Evolutionary conservation across 495 filamentous ascomycete genomes (phyloP), one percentile per base, ranked within the genome.

Genomic region (Umbilicaria muhlenbergii): DNA sequence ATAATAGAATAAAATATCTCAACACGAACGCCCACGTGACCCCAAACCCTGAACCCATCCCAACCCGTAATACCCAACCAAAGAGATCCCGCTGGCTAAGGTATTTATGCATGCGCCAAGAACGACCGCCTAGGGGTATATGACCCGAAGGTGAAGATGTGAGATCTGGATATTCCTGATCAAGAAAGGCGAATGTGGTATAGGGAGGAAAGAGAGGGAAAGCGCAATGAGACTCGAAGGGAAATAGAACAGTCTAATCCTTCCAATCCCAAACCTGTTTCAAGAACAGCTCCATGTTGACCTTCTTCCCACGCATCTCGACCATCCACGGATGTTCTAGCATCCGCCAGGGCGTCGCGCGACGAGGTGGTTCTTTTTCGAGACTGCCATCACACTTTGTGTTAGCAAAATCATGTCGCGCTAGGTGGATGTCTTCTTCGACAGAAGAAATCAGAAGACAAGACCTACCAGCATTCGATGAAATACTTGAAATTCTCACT

Each of bases 291-390:
- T 77, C 77, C 86, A 98, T 96, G 57, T 95, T 94, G 54, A 96
- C 92, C 56, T 86, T 83, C 70, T 94, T 96, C 42, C 74, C 73
- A 51, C 78, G 80, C 84, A 95, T 95, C 54, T 95, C 91, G 44
- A 81, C 64, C 74, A 98, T 89, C 91, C 91, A 98, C 7, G 91
- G 91, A 68, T 98, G 92, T 51, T 96, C 92, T 50, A 94, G 78
- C 89, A 98, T 96, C 48, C 88, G 82, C 91, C 92, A 96, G 32
- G 91, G 91, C 39, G 80, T 88, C 32, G 88, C 92, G 50, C 91
- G 74, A 55, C 88, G 78, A 45, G 65, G 66, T 19, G 80, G 78
- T 56, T 98, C 87, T 66, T 98, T 98, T 62, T 96, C 91, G 42
- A 95, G 75, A 64, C 89, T 94, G 46, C 10, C 38, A 34, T 19